phyloP scores from a whole-genome alignment of 352 stramenopile genomes.

The Phytophthora foliorum region DNA sequence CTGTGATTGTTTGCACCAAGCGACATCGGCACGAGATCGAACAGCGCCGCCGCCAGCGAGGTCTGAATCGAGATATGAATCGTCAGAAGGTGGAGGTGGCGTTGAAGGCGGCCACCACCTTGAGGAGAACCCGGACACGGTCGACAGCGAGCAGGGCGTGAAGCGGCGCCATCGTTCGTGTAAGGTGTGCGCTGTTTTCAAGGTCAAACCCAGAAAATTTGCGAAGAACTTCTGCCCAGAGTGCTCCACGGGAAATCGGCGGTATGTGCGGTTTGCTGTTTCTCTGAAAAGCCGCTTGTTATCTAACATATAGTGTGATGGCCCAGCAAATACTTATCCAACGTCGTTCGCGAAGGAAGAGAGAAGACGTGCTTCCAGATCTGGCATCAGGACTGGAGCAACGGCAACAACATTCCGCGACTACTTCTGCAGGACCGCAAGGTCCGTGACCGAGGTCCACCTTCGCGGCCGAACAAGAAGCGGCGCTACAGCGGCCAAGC shows the following conservation, averaged over 20 bases:
- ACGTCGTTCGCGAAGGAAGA: constrained; percentile 4
- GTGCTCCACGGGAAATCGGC: constrained; percentile 1
- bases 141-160: not conserved
- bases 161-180: not conserved
- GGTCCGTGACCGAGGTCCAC: not conserved
- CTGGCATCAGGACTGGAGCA: constrained; percentile 4
- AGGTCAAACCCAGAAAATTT: constrained; percentile 1
- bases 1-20: not conserved
- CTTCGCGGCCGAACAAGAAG: constrained; percentile 2
- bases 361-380: constrained; percentile 11
- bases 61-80: not conserved
- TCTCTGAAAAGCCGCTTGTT: not conserved
- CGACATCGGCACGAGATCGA: not conserved
- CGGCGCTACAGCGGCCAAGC: not conserved
- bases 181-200: not conserved
- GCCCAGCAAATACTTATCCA: constrained; percentile 5
- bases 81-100: not conserved
- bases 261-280: not conserved
- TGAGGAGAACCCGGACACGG: constrained; percentile 3
- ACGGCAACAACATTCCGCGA: not conserved
- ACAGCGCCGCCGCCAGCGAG: not conserved
- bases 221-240: constrained; percentile 6
- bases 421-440: not conserved
- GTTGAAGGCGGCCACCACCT: not conserved
- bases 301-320: not conserved